These are phyloP conservation scores for Beauveria scarabaeidicola DNA, from an alignment of 2,329 filamentous ascomycete species.

Conservation along the genomic window DNA sequence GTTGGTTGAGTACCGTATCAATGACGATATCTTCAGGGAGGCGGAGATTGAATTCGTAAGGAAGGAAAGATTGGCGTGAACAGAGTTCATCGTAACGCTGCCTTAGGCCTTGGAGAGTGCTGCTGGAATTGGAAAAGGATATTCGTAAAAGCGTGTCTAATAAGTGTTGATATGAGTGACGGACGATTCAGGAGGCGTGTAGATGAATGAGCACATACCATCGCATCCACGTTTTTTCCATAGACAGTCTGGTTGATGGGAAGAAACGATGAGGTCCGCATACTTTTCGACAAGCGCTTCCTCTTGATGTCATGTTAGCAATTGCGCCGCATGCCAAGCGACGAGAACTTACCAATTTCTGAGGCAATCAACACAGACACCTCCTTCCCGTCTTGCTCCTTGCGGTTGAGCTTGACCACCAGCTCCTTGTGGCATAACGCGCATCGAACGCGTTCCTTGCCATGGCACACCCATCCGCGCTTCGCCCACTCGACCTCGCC, in stretches of 20 bases:
- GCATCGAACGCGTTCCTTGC: slow-evolving; percentile 76
- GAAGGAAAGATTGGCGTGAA: slow-evolving; percentile 45
- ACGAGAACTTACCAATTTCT: slow-evolving; percentile 40
- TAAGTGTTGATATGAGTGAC: slow-evolving; percentile 6
- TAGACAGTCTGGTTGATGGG: slow-evolving; percentile 72
- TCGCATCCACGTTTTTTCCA: slow-evolving; percentile 88
- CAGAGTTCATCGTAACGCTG: slow-evolving; percentile 58
- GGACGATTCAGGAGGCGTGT: neutral
- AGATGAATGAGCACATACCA: slow-evolving; percentile 40
- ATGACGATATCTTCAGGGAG: slow-evolving; percentile 46
- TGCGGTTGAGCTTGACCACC: slow-evolving; percentile 66
- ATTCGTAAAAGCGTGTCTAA: slow-evolving; percentile 52
- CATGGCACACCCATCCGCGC: slow-evolving; percentile 79
- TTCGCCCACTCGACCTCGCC: slow-evolving; percentile 94
- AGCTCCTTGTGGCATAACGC: slow-evolving; percentile 78
- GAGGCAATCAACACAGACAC: slow-evolving; percentile 45
- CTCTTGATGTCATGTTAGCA: slow-evolving; percentile 28
- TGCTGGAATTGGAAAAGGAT: slow-evolving; percentile 52
- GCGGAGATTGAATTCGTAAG: slow-evolving; percentile 53
- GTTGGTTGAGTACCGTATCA: slow-evolving; percentile 38
- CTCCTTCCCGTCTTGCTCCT: slow-evolving; percentile 47
- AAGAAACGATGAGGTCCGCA: slow-evolving; percentile 59
- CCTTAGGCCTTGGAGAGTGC: slow-evolving; percentile 49
- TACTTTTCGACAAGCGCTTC: slow-evolving; percentile 71
- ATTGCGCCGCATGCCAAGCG: neutral